These are phyloP conservation scores for Phialophora macrospora DNA, from an alignment of 2,329 filamentous ascomycete species.

Conservation along the genomic window DNA sequence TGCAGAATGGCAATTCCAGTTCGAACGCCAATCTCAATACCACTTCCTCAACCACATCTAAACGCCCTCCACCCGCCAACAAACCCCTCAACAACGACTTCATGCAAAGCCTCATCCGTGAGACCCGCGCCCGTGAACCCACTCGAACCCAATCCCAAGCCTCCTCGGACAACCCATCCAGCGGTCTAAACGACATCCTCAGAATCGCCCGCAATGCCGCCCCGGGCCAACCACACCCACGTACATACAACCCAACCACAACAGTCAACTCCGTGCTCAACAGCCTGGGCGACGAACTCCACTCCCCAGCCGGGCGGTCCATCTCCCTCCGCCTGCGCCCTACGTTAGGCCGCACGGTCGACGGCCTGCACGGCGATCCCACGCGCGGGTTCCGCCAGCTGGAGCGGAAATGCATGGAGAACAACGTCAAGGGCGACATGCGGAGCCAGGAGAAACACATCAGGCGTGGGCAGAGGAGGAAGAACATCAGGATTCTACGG, in stretches of 20 bases:
- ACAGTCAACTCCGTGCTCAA: conserved; percentile 20
- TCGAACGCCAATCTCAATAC: not conserved
- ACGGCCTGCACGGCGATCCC: conserved; percentile 36
- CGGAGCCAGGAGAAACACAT: conserved; percentile 49
- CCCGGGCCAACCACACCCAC: not conserved
- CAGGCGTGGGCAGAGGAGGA: conserved; percentile 49
- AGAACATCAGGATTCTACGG: conserved; percentile 46
- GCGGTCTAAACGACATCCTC: conserved; percentile 11
- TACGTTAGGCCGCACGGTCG: conserved; percentile 39
- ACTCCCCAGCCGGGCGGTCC: not conserved
- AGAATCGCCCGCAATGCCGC: not conserved
- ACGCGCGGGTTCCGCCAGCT: conserved; percentile 37
- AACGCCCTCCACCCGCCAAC: not conserved
- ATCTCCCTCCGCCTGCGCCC: conserved; percentile 39
- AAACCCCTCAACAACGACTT: conserved; percentile 10
- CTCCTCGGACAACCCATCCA: not conserved
- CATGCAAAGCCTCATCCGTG: conserved; percentile 14
- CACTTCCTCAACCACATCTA: conserved; percentile 1
- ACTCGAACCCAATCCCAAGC: conserved; percentile 1
- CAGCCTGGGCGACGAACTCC: conserved; percentile 17
- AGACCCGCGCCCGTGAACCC: conserved; percentile 15
- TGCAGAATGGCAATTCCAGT: not conserved
- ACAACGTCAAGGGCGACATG: conserved; percentile 44
- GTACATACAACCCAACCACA: conserved; percentile 9
- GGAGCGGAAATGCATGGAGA: conserved; percentile 41